phyloP scores from a whole-genome alignment of 139 green algal genomes.

The Tetraselmis striata region DNA sequence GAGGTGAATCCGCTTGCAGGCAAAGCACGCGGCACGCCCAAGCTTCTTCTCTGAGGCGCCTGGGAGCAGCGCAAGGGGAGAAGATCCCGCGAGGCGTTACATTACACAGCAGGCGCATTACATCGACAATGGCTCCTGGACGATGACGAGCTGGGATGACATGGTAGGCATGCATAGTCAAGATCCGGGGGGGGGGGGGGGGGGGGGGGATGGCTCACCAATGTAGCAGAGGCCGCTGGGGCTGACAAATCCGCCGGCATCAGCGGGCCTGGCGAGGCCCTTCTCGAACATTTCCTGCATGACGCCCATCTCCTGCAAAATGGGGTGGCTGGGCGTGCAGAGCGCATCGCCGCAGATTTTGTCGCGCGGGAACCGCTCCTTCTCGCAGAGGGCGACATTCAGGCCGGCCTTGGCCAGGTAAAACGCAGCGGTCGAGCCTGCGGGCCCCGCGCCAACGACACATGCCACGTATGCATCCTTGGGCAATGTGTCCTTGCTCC shows the following conservation, averaged over 20 bases:
- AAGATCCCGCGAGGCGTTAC: too few relatives aligned
- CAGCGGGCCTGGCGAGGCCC: constrained; percentile 41
- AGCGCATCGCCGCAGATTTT: constrained; percentile 78
- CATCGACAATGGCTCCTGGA: too few relatives aligned
- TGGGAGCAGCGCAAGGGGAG: not conserved
- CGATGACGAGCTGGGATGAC: too few relatives aligned
- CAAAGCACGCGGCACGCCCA: constrained; percentile 67
- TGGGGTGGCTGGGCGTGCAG: constrained; percentile 58
- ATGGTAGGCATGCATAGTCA: too few relatives aligned
- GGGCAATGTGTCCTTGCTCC: not conserved
- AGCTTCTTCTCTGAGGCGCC: constrained; percentile 55
- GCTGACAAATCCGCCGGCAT: constrained; percentile 51
- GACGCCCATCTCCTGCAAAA: constrained; percentile 66
- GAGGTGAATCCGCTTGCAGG: constrained; percentile 80
- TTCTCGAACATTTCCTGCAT: constrained; percentile 70
- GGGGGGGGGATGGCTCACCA: constrained; percentile 31
- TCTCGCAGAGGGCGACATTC: constrained; percentile 81
- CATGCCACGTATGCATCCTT: not conserved
- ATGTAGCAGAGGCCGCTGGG: constrained; percentile 81
- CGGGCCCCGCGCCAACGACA: constrained; percentile 41
- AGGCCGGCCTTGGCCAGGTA: constrained; percentile 63
- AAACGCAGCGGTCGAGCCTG: constrained; percentile 60
- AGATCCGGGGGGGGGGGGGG: too few relatives aligned
- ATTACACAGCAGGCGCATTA: too few relatives aligned
- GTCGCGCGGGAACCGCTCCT: constrained; percentile 76